Evolutionary conservation across 805 yeast genomes (phyloP), one percentile per base, ranked within the genome.

Genomic region (Barnettozyma sucrosica): DNA sequence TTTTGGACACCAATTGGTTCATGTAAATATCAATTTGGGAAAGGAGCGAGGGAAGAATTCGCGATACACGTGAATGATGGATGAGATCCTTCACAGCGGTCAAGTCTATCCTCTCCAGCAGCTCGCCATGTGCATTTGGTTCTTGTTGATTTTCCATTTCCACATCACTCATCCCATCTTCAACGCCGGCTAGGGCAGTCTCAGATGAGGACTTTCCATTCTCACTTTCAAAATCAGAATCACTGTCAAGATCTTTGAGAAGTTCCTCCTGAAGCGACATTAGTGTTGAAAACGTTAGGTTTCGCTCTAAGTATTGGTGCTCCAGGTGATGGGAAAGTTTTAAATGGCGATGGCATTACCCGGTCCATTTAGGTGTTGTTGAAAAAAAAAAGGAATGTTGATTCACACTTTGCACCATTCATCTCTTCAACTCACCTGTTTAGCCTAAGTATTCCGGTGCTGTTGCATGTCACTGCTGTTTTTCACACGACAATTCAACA

Each of bases 191-290:
- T 3, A 9, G 32, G 14, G 3, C 32, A 28, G 32, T 9, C 14
- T 13, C 16, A 28, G 5, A 5, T 28, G n/a, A 11, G 7, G 14
- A 13, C 14, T 14, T 11, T 14, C 7, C 32, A 28, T 9, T 42
- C 7, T 41, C 41, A 13, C 33, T 33, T 14, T 14, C 41, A 26
- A 40, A 26, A 7, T 54, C 58, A 7, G 48, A 52, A 3, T 48
- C 56, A 32, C 44, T 47, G 4, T 68, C 72, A 32, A 69, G 48
- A 34, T 68, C 74, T 7, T 58, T 52, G 42, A 66, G 48, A 36
- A 67, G 52, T 30, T 64, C 65, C 16, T 58, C 53, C 1, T 59
- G 46, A 24, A 53, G 19, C 7, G 58, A 41, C 63, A 59, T 59
- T 34, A 3, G 37, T 10, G 14, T 2, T 28, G 13, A 13, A 11